These are phyloP conservation scores for Zychaea mexicana DNA, from an alignment of 371 early-diverging fungal genomes.

Conservation along the genomic window DNA sequence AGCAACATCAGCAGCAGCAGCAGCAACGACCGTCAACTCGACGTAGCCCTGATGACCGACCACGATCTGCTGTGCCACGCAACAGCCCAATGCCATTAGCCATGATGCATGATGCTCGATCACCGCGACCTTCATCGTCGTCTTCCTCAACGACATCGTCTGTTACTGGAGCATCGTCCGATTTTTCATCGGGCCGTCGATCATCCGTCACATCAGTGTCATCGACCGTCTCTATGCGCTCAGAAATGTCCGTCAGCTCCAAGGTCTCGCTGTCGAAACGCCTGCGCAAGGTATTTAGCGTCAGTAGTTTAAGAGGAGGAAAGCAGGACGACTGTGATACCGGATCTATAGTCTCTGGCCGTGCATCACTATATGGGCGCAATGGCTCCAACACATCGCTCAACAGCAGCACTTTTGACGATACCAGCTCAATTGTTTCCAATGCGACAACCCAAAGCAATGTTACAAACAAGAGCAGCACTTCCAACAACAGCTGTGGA, in stretches of 20 bases:
- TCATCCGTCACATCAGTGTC: slow-evolving; percentile 35
- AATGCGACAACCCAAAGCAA: too few relatives aligned
- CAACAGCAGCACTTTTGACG: slow-evolving; percentile 1
- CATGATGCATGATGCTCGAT: slow-evolving; percentile 3
- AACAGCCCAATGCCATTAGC: background rate
- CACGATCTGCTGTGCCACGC: background rate
- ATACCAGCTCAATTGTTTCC: slow-evolving; percentile 2
- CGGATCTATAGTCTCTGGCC: background rate
- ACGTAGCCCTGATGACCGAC: background rate
- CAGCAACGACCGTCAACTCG: background rate
- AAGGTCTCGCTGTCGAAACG: slow-evolving; percentile 41
- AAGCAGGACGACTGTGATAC: background rate
- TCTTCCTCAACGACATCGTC: slow-evolving; percentile 17
- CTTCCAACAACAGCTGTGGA: background rate
- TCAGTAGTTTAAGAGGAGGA: slow-evolving; percentile 26
- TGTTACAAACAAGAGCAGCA: slow-evolving; percentile 2
- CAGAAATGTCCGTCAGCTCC: slow-evolving; percentile 22
- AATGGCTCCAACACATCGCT: slow-evolving; percentile 11
- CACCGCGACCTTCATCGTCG: slow-evolving; percentile 8
- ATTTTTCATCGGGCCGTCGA: slow-evolving; percentile 19
- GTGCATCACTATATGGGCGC: background rate
- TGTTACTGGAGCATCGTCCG: slow-evolving; percentile 4
- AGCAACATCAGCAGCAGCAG: background rate
- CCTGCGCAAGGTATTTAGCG: slow-evolving; percentile 46
- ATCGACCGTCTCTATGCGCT: slow-evolving; percentile 23